Base-by-base conservation (phyloP, 768 basidiomycete genomes). In the Auriscalpium vulgare region DNA sequence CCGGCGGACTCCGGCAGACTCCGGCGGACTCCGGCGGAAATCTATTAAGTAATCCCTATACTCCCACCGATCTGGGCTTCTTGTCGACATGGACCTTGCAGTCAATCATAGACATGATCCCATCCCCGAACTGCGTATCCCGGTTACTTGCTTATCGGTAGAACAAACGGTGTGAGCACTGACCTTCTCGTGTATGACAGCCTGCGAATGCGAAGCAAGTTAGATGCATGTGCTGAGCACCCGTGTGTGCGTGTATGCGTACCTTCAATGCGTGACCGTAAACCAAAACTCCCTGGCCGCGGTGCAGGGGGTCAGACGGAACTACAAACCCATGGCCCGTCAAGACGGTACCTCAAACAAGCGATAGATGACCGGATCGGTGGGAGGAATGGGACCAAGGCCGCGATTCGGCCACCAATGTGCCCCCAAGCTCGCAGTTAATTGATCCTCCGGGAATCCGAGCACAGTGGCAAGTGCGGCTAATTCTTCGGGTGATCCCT, bases 31-130 rank as follows among this genome's bases (percentile, higher is more conserved):
- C n/a, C n/a, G n/a, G n/a, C n/a, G n/a, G n/a, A n/a, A n/a, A n/a
- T n/a, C n/a, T n/a, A n/a, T n/a, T n/a, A n/a, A n/a, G n/a, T n/a
- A n/a, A n/a, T n/a, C n/a, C n/a, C n/a, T n/a, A n/a, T n/a, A n/a
- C n/a, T n/a, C n/a, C n/a, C n/a, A n/a, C n/a, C n/a, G n/a, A n/a
- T n/a, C n/a, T n/a, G n/a, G 77, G 75, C 67, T 91, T 90, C 71
- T 75, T 81, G 58, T 80, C 74, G 47, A 91, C 74, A 48, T 74
- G 75, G 58, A 91, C 76, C 61, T 80, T 83, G 69, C 88, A 91
- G 67, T 91, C 88, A 56, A 91, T 89, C 86, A 91, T 88, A 17
- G 85, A 87, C 87, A 91, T 90, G 58, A 91, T 91, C 5, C 89
- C 88, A 63, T 91, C 89, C 6, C 89, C 89, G 59, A 90, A 91